Evolutionary conservation across 1,284 basidiomycete genomes (phyloP).

Genomic region (Apiotrichum akiyoshidainum): DNA sequence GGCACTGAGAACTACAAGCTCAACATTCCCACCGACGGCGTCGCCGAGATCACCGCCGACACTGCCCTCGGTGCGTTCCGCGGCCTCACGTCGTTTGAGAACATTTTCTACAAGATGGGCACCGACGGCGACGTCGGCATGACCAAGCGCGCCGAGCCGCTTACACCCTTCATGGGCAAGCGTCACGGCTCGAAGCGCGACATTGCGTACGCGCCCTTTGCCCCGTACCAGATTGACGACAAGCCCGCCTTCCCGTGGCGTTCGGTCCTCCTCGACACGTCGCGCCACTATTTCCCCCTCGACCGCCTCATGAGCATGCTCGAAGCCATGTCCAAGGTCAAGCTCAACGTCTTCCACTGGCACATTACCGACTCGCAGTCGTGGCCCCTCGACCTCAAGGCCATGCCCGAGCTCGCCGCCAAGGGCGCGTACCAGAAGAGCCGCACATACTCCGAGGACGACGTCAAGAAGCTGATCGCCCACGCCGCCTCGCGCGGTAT

Average conservation of each 20-base stretch:
- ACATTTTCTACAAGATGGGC: constrained; percentile 56
- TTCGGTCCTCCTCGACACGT: constrained; percentile 77
- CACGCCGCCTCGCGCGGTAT: constrained; percentile 78
- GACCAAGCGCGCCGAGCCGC: background rate
- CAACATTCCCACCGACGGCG: background rate
- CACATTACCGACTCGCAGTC: constrained; percentile 44
- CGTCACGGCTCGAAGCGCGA: background rate
- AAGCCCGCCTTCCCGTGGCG: constrained; percentile 54
- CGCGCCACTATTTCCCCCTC: constrained; percentile 29
- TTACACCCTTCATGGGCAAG: background rate
- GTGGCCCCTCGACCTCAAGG: constrained; percentile 68
- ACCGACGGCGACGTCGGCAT: background rate
- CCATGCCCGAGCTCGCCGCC: constrained; percentile 61
- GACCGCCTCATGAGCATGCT: constrained; percentile 54
- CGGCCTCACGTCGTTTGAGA: constrained; percentile 75
- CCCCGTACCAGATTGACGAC: constrained; percentile 50
- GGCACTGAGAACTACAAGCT: background rate
- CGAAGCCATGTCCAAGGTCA: constrained; percentile 81
- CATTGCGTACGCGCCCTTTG: constrained; percentile 28
- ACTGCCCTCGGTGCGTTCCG: constrained; percentile 67
- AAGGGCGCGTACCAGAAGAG: constrained; percentile 61
- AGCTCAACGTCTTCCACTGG: constrained; percentile 55
- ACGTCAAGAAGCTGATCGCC: constrained; percentile 63
- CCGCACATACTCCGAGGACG: constrained; percentile 60
- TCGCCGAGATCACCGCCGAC: background rate